Percentiles rank a stretch among this genome's conserved stretches.
These are phyloP conservation scores for Trichoderma harzianum DNA, from an alignment of 2,329 filamentous ascomycete species.

Conservation along the genomic window DNA sequence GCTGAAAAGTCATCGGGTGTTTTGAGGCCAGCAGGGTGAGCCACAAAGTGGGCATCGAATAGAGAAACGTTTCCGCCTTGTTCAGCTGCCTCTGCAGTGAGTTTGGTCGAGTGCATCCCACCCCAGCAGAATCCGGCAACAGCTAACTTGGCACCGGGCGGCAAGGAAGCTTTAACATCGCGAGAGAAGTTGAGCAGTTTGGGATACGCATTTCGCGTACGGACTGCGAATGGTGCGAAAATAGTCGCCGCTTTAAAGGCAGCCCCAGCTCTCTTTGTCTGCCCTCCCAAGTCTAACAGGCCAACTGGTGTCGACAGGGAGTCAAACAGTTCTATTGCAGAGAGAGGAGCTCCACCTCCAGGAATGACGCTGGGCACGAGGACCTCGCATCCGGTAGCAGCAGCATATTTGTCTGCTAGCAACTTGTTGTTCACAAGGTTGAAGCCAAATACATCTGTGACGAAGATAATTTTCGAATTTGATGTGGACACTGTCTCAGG, in stretches of 20 bases:
- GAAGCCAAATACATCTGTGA: not conserved
- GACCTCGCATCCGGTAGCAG: not conserved
- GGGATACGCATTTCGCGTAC: not conserved
- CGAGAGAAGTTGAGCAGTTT: not conserved
- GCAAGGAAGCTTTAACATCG: not conserved
- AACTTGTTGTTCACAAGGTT: slow-evolving; percentile 1
- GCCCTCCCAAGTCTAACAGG: not conserved
- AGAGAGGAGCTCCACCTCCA: not conserved
- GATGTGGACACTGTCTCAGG: not conserved
- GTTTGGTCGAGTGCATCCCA: not conserved
- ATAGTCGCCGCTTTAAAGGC: not conserved
- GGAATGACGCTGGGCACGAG: not conserved
- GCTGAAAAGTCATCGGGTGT: not conserved
- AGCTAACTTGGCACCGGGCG: not conserved
- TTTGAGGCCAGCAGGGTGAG: not conserved
- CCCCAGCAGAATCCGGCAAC: not conserved
- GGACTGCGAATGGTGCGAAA: not conserved
- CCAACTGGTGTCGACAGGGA: not conserved
- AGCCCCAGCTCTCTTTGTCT: not conserved
- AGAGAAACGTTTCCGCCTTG: not conserved
- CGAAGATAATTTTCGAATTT: not conserved
- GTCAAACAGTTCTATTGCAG: not conserved
- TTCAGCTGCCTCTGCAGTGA: not conserved
- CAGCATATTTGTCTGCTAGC: not conserved
- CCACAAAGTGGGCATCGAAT: slow-evolving; percentile 1